These are phyloP conservation scores for Lichtheimia corymbifera DNA, from an alignment of 371 early-diverging fungal genomes.

Conservation along the genomic window DNA sequence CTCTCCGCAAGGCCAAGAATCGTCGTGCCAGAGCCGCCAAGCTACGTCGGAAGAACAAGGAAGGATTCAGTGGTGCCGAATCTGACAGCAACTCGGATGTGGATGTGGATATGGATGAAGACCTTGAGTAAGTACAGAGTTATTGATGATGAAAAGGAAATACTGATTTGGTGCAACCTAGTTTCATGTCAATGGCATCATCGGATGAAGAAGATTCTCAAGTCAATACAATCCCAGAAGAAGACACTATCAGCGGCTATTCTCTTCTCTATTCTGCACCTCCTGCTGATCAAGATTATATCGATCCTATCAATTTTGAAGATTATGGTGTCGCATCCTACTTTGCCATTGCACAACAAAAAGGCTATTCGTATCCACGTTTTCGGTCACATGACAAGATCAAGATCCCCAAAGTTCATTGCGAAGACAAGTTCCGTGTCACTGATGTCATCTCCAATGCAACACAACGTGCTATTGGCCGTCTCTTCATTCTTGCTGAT, in stretches of 20 bases:
- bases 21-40: constrained; percentile 15
- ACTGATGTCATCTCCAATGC: constrained; percentile 41
- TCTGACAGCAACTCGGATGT: constrained; percentile 23
- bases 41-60: constrained; percentile 16
- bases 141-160: background rate
- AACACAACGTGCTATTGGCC: constrained; percentile 33
- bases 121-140: constrained; percentile 28
- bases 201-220: constrained; percentile 25
- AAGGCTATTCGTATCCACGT: constrained; percentile 66
- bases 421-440: constrained; percentile 66
- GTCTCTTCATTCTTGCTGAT: constrained; percentile 64
- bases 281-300: constrained; percentile 38
- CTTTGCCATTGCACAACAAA: constrained; percentile 65
- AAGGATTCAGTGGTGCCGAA: constrained; percentile 14
- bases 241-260: constrained; percentile 46
- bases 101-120: constrained; percentile 31
- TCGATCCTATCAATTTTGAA: constrained; percentile 38
- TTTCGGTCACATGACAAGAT: constrained; percentile 58
- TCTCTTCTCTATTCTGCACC: constrained; percentile 39
- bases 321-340: constrained; percentile 47
- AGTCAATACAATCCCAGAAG: constrained; percentile 20
- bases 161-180: constrained; percentile 1
- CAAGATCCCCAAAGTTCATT: constrained; percentile 58
- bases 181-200: constrained; percentile 22
- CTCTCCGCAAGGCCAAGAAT: constrained; percentile 13